Evolutionary conservation across 2,329 filamentous ascomycete species (phyloP).

Genomic region (Colletotrichum spinosum): DNA sequence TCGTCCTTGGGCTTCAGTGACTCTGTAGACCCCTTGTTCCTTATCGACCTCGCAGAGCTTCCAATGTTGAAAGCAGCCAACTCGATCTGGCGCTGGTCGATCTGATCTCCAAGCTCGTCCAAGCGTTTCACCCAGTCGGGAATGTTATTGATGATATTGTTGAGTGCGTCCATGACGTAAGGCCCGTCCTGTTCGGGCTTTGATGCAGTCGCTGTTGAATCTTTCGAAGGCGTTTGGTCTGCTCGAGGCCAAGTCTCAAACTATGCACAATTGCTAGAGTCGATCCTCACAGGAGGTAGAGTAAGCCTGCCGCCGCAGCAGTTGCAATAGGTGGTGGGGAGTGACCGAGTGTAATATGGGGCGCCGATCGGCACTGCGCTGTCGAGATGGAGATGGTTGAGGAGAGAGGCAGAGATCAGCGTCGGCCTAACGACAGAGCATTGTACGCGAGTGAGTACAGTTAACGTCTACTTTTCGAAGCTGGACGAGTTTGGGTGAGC

Average conservation of each 20-base stretch:
- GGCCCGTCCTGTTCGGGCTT: slow-evolving; percentile 43
- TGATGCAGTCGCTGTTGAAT: slow-evolving; percentile 43
- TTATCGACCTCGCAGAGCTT: slow-evolving; percentile 54
- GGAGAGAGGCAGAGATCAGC: slow-evolving; percentile 28
- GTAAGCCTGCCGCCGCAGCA: not conserved
- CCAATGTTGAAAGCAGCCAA: slow-evolving; percentile 61
- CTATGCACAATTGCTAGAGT: not conserved
- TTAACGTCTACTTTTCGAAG: slow-evolving; percentile 17
- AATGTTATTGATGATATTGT: slow-evolving; percentile 64
- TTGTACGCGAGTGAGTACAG: slow-evolving; percentile 30
- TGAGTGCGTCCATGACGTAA: slow-evolving; percentile 67
- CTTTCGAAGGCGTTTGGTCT: slow-evolving; percentile 44
- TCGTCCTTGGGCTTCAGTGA: slow-evolving; percentile 64
- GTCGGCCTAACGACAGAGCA: slow-evolving; percentile 31
- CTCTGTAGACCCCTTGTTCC: slow-evolving; percentile 65
- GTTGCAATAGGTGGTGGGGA: slow-evolving; percentile 20
- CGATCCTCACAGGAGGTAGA: slow-evolving; percentile 3
- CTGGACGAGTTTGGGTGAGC: not conserved
- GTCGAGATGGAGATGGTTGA: slow-evolving; percentile 43
- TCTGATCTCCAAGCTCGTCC: slow-evolving; percentile 70
- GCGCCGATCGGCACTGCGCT: slow-evolving; percentile 31
- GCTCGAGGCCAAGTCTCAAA: slow-evolving; percentile 42
- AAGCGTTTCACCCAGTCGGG: slow-evolving; percentile 71
- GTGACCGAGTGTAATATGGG: slow-evolving; percentile 22
- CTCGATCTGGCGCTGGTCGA: slow-evolving; percentile 71